Evolutionary conservation across 305 asterid genomes (phyloP), one percentile per base, ranked within the genome.

Genomic region (Fraxinus nigra): DNA sequence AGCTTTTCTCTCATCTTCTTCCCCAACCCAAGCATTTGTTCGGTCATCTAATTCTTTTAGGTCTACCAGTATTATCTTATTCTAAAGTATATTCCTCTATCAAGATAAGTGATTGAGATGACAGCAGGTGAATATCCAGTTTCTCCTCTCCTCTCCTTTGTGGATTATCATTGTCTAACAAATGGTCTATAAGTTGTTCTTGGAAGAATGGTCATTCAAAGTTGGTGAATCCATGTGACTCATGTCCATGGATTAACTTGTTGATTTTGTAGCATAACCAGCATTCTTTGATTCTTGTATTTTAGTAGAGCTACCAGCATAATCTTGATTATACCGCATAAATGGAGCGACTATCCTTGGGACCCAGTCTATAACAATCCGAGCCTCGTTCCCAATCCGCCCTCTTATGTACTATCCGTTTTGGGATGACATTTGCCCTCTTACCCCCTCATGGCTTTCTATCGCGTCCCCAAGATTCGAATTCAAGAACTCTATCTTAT

Each of bases 1-100:
- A 95, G 88, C 85, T 94, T 94, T 81, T 92, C 98, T 37, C 96
- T 97, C 93, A 92, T 86, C 85, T 90, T 94, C 92, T 94, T 94
- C 85, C 97, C 90, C 80, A 95, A 84, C 73, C 97, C 95, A 72
- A 88, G 92, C 96, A 95, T 87, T 73, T 90, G 87, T 74, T 93
- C 97, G 86, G 78, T 90, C 2, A 96, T 81, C 97, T 92, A 33
- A 87, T 51, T 88, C 89, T 90, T 84, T 79, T 89, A 1, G 77
- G 73, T 78, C 80, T 3, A 16, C 61, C 84, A 11, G 80, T 30
- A 69, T 92, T 97, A 80, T 93, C 97, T 63, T 91, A 92, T 35
- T 89, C 95, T 8, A 73, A n/a, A 77, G 33, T 77, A 74, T 79
- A 80, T 75, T 88, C 95, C 72, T 87, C 90, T 18, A 78, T n/a